Evolutionary conservation across 148 eudicot genomes (phyloP).

Genomic region (Amaranthus hypochondriacus): DNA sequence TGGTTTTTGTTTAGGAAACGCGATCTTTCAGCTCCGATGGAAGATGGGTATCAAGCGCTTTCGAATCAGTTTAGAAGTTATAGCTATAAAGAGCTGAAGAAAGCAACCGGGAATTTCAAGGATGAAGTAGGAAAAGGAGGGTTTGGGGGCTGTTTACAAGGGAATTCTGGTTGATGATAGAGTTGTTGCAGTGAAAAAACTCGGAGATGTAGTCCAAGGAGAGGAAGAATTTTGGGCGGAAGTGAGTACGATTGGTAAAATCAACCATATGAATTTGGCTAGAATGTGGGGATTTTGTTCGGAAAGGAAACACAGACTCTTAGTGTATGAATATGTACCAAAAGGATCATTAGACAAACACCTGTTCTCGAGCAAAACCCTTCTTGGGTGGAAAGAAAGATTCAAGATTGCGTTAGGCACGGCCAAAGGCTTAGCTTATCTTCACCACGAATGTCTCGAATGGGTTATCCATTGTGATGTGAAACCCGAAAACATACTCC

Average conservation of each 20-base stretch:
- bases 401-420: constrained; percentile 49
- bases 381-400: constrained; percentile 52
- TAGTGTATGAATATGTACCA: constrained; percentile 52
- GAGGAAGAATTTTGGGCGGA: constrained; percentile 69
- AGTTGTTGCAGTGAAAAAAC: constrained; percentile 54
- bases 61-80: constrained; percentile 55
- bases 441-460: constrained; percentile 75
- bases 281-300: constrained; percentile 74
- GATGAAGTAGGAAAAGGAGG: constrained; percentile 55
- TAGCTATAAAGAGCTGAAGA: constrained; percentile 47
- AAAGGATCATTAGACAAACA: constrained; percentile 53
- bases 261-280: constrained; percentile 60
- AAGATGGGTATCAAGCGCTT: constrained; percentile 51
- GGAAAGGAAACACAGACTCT: constrained; percentile 38
- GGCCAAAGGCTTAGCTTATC: constrained; percentile 70
- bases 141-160: constrained; percentile 51
- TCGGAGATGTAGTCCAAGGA: constrained; percentile 44
- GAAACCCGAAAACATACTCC: constrained; percentile 65
- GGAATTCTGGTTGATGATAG: constrained; percentile 46
- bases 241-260: constrained; percentile 59
- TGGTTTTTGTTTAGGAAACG: constrained; percentile 43
- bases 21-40: constrained; percentile 36
- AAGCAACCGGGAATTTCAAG: constrained; percentile 41
- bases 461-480: constrained; percentile 81
- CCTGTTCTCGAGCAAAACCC: constrained; percentile 24